These are phyloP conservation scores for Narthecium ossifragum DNA, from an alignment of 106 monocot genomes.

Conservation along the genomic window DNA sequence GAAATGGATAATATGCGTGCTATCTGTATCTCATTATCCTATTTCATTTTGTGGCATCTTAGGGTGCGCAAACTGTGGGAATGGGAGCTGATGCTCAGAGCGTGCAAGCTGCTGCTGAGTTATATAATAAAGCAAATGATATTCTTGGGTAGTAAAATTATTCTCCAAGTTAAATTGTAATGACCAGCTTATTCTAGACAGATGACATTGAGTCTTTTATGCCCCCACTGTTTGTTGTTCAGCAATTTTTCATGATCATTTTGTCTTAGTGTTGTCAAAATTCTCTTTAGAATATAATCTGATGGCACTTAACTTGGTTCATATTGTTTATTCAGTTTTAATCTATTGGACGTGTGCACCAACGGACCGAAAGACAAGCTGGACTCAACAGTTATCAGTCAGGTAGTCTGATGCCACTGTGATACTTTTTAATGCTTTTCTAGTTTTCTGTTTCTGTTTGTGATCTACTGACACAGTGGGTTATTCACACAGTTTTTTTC, in stretches of 20 bases:
- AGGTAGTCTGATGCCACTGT: conserved; percentile 32
- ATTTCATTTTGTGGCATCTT: neutral
- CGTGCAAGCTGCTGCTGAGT: conserved; percentile 69
- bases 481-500: too few relatives aligned
- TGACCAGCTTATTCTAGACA: too few relatives aligned
- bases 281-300: neutral
- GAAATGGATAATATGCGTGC: too few relatives aligned
- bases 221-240: too few relatives aligned
- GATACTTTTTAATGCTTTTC: too few relatives aligned
- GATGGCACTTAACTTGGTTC: neutral
- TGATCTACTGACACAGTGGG: too few relatives aligned
- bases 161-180: too few relatives aligned
- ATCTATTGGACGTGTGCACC: conserved; percentile 80
- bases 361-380: conserved; percentile 98
- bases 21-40: too few relatives aligned
- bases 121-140: conserved; percentile 80
- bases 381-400: conserved; percentile 92
- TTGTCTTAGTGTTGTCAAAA: too few relatives aligned
- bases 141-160: conserved; percentile 81
- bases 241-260: too few relatives aligned
- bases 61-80: conserved; percentile 92
- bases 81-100: conserved; percentile 78
- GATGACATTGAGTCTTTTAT: too few relatives aligned
- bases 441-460: too few relatives aligned
- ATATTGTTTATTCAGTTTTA: conserved; percentile 34